These are phyloP conservation scores for Dichotomopilus funicola DNA, from an alignment of 2,329 filamentous ascomycete species.

Conservation along the genomic window DNA sequence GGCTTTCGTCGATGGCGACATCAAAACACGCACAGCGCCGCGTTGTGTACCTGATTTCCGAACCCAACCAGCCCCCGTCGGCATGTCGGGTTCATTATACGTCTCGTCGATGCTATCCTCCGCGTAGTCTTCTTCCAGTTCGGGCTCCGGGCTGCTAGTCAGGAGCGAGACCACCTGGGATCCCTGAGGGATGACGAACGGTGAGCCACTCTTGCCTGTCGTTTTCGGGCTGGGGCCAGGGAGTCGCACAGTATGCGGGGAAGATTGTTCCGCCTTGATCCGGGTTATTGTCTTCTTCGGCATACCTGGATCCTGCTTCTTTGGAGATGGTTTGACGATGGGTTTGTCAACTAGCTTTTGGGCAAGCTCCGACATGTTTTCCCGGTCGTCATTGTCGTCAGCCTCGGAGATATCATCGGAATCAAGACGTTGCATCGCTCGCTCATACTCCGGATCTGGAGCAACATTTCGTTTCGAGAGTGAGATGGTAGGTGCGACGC, in stretches of 20 bases:
- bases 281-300: neutral
- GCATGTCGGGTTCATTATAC: slow-evolving; percentile 12
- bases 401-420: slow-evolving; percentile 24
- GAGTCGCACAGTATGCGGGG: neutral
- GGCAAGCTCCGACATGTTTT: slow-evolving; percentile 9
- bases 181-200: slow-evolving; percentile 30
- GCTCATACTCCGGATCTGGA: slow-evolving; percentile 36
- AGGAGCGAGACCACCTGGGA: slow-evolving; percentile 35
- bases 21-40: slow-evolving; percentile 8
- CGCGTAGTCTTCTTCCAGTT: slow-evolving; percentile 31
- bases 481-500: slow-evolving; percentile 24
- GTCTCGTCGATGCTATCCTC: slow-evolving; percentile 35
- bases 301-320: neutral
- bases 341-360: slow-evolving; percentile 15
- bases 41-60: slow-evolving; percentile 15
- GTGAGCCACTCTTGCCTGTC: neutral
- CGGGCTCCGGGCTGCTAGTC: slow-evolving; percentile 29
- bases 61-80: slow-evolving; percentile 17
- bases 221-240: neutral
- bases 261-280: slow-evolving; percentile 12
- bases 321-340: slow-evolving; percentile 17
- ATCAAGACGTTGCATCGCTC: slow-evolving; percentile 39
- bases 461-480: slow-evolving; percentile 25
- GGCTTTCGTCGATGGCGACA: slow-evolving; percentile 1
- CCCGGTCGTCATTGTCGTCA: slow-evolving; percentile 19